A percentile compares a stretch with the other conserved stretches of the same genome.
phyloP scores from a whole-genome alignment of 2,329 filamentous ascomycete species.

The Trematosphaeria pertusa region DNA sequence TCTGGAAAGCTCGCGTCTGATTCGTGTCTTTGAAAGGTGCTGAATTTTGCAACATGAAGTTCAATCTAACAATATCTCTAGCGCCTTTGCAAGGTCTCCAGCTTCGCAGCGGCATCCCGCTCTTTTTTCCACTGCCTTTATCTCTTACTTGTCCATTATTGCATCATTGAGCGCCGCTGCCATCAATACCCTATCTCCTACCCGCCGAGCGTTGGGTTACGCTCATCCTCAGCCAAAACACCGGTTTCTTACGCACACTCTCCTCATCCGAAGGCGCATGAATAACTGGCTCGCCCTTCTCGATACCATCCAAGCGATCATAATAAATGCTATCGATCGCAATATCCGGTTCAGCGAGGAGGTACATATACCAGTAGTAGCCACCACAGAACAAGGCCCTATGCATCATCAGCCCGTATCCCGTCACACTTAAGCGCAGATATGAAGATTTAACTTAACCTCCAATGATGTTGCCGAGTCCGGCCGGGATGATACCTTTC shows the following conservation, averaged over 20 bases:
- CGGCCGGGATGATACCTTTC: conserved; percentile 35
- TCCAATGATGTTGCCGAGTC: conserved; percentile 31
- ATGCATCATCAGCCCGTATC: neutral
- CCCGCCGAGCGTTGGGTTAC: neutral
- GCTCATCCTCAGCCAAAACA: neutral
- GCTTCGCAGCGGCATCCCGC: no score
- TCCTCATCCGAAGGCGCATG: neutral
- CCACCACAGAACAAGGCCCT: neutral
- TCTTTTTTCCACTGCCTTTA: no score
- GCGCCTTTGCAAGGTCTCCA: no score
- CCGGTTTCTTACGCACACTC: neutral
- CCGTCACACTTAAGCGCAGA: neutral
- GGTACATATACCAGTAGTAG: neutral
- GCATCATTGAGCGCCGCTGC: no score
- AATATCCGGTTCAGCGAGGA: neutral
- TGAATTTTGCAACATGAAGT: no score
- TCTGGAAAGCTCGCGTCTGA: no score
- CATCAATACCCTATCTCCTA: no score
- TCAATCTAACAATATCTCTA: no score
- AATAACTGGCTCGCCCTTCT: neutral
- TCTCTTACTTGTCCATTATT: no score
- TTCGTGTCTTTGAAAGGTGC: no score
- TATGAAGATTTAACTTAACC: conserved; percentile 14
- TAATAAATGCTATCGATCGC: neutral
- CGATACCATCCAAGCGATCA: neutral